These are phyloP conservation scores for Ophiocordyceps camponoti-saundersi DNA, from an alignment of 2,329 filamentous ascomycete species.

Conservation along the genomic window DNA sequence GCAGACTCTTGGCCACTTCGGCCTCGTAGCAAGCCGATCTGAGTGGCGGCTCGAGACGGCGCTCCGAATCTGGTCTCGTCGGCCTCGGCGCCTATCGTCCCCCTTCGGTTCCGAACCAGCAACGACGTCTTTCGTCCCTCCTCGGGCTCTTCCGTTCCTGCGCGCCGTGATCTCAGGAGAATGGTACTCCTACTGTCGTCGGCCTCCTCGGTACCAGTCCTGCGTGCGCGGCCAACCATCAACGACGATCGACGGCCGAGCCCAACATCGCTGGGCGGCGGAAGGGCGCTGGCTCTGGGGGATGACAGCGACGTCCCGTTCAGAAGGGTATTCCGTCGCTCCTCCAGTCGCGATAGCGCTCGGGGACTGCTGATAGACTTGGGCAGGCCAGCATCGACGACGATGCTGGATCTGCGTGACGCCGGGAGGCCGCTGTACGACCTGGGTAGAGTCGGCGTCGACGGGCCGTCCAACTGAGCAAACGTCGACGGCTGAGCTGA, in stretches of 20 bases:
- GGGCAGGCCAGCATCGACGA: slow-evolving; percentile 20
- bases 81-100: slow-evolving; percentile 29
- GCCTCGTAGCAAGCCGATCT: slow-evolving; percentile 24
- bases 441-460: slow-evolving; percentile 28
- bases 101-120: slow-evolving; percentile 26
- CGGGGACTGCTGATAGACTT: slow-evolving; percentile 26
- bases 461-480: slow-evolving; percentile 12
- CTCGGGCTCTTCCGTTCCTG: slow-evolving; percentile 29
- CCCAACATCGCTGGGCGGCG: slow-evolving; percentile 20
- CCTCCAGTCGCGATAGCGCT: slow-evolving; percentile 33
- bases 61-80: slow-evolving; percentile 34
- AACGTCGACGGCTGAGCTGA: slow-evolving; percentile 1
- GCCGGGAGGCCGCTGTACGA: slow-evolving; percentile 17
- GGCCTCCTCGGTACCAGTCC: slow-evolving; percentile 31
- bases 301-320: slow-evolving; percentile 25
- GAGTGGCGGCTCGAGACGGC: slow-evolving; percentile 41
- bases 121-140: slow-evolving; percentile 26
- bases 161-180: slow-evolving; percentile 26
- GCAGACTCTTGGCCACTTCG: slow-evolving; percentile 10
- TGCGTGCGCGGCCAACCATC: slow-evolving; percentile 25
- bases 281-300: slow-evolving; percentile 24
- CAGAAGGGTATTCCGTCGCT: slow-evolving; percentile 31
- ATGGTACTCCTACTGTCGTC: slow-evolving; percentile 33
- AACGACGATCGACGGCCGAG: slow-evolving; percentile 35
- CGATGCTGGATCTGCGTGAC: slow-evolving; percentile 23